Base-by-base conservation (phyloP, 495 filamentous ascomycete species). In the Platismatia glauca region DNA sequence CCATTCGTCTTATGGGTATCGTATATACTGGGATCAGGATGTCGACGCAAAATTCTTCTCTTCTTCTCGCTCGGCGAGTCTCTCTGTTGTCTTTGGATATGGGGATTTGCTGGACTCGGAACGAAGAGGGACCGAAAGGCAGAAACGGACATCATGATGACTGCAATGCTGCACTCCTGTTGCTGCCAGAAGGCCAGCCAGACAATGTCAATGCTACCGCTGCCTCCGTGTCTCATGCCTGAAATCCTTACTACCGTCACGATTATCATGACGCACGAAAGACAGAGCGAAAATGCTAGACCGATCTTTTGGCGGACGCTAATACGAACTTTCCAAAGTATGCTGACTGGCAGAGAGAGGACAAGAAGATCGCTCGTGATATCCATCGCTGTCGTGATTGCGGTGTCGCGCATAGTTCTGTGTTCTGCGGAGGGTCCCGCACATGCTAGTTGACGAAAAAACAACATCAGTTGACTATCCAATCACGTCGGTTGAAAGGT, bases 161-260 rank as follows among this genome's bases (percentile, higher is more conserved):
- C 61, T 58, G 61, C 55, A 18, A 64, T 64, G 15, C 43, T 64
- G 41, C 39, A 64, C 43, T 64, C 61, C 39, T 64, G 61, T 29
- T 64, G 61, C 37, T 44, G 35, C 61, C 61, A 64, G 61, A 59
- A 64, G 8, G 24, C 27, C 37, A 46, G 29, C 61, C 61, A 64
- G 16, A 64, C 56, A 37, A 64, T 64, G 41, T 64, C 61, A 33
- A 59, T 43, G 29, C 16, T 56, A n/a, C 34, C 48, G 22, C n/a
- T 48, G 55, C 50, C 61, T 27, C 33, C 15, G n/a, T 35, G 48
- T 33, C 46, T 61, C 11, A 65, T 62, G 48, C 61, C 61, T 39
- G 61, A 38, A 24, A 59, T 59, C 50, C 61, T 58, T 15, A 64
- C 37, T 48, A 64, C 46, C 27, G 61, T 56, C 43, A 52, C 35